Evolutionary conservation across 768 basidiomycete species (phyloP).

Genomic region (Russula sp.): DNA sequence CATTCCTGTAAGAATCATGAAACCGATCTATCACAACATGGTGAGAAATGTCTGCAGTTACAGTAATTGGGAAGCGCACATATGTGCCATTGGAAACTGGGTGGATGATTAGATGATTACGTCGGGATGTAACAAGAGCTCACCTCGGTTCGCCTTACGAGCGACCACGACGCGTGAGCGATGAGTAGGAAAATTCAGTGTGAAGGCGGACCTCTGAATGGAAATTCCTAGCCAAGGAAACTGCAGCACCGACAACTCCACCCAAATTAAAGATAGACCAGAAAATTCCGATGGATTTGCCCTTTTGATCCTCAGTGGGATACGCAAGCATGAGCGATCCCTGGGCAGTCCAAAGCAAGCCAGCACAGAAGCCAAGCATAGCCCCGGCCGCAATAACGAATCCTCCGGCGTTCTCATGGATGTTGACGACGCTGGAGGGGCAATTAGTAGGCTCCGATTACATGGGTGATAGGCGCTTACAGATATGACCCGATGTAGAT

Average conservation of each 20-base stretch:
- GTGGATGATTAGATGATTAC: background rate
- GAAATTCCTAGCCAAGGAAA: slow-evolving; percentile 70
- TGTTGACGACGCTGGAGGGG: slow-evolving; percentile 57
- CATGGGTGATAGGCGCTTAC: slow-evolving; percentile 42
- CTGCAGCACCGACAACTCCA: slow-evolving; percentile 72
- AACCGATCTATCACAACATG: slow-evolving; percentile 54
- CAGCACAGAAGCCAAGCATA: slow-evolving; percentile 68
- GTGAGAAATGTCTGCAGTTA: background rate
- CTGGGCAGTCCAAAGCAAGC: slow-evolving; percentile 78
- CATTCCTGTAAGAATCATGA: slow-evolving; percentile 67
- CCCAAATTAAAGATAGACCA: slow-evolving; percentile 85
- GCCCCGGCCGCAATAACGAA: slow-evolving; percentile 74
- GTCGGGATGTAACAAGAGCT: background rate
- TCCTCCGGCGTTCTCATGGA: slow-evolving; percentile 55
- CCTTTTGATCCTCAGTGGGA: slow-evolving; percentile 76
- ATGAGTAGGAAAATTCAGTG: background rate
- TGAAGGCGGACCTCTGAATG: slow-evolving; percentile 50
- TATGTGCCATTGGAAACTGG: slow-evolving; percentile 72
- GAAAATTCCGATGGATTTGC: slow-evolving; percentile 72
- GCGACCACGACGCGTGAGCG: background rate
- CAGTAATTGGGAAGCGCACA: slow-evolving; percentile 41
- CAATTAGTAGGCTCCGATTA: background rate
- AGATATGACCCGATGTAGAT: slow-evolving; percentile 72
- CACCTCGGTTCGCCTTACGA: slow-evolving; percentile 37
- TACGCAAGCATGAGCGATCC: slow-evolving; percentile 85